Evolutionary conservation across 208 protist genomes (phyloP).

Genomic region (Leptomonas pyrrhocoris): DNA sequence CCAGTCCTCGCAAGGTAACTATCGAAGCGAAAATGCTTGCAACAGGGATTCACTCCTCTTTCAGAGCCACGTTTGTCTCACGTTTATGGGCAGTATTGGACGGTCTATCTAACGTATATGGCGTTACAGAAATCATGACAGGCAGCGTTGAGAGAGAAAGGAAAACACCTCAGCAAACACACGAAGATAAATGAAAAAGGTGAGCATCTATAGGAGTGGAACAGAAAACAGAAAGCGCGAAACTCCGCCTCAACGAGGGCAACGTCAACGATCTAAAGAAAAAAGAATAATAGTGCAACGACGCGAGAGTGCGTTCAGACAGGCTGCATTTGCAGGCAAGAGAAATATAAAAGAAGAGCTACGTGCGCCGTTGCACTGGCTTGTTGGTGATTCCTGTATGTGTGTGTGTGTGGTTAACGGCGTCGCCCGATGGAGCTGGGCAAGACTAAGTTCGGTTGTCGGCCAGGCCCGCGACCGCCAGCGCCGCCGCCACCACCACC

Average conservation of each 20-base stretch:
- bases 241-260: neutral
- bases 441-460: slow-evolving; percentile 72
- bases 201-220: slow-evolving; percentile 10
- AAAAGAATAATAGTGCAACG: too few relatives aligned
- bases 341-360: too few relatives aligned
- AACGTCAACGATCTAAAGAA: neutral
- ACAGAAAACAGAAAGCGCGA: neutral
- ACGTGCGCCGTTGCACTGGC: too few relatives aligned
- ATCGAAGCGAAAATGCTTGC: too few relatives aligned
- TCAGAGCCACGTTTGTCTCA: too few relatives aligned
- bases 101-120: too few relatives aligned
- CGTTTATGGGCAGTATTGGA: too few relatives aligned
- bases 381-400: too few relatives aligned
- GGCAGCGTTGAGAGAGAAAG: neutral
- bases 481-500: slow-evolving; percentile 40
- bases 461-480: slow-evolving; percentile 24
- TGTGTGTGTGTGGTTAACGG: slow-evolving; percentile 39
- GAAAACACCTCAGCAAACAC: neutral
- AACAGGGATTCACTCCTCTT: too few relatives aligned
- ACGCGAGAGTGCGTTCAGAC: too few relatives aligned
- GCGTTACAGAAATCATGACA: neutral
- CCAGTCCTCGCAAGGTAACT: too few relatives aligned
- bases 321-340: too few relatives aligned
- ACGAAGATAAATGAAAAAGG: neutral
- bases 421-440: slow-evolving; percentile 70